Base-by-base conservation (phyloP, 257 asterid species). In the Euphrasia confusa region DNA sequence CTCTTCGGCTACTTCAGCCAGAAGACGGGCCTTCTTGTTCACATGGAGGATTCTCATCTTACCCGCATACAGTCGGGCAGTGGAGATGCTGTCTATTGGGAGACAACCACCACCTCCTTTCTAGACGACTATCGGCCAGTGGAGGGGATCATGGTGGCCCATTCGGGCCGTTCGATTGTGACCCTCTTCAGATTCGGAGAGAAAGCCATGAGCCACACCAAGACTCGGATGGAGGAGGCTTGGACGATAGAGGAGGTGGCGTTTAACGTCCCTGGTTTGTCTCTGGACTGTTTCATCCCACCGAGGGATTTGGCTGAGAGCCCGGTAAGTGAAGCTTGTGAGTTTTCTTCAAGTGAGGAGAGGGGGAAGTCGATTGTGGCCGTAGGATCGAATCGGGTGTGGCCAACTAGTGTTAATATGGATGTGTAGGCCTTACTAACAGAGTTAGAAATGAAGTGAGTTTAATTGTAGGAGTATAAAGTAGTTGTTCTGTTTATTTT, bases 171-270 rank as follows among this genome's bases (percentile, higher is more conserved):
- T 21, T 84, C 95, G 0, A 72, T 81, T 12, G 95, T 84, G 63
- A 86, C 94, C 17, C 89, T 89, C 11, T 89, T 86, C 72, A 81
- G 92, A 24, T 86, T 89, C n/a, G 94, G 97, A 5, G 97, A 89
- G 77, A 79, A 57, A 79, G 91, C 95, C 4, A 79, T 82, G 89
- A 89, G 95, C 77, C 97, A 89, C 75, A 75, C 94, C 0, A 89
- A 84, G 70, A 89, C 97, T 0, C 78, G 88, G 67, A 89, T 89
- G 97, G 97, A 86, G 71, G 97, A 89, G 76, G 91, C 81, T 12
- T 89, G 97, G 97, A 82, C 89, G 1, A 86, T 89, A 1, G 95
- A 86, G 54, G 97, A 89, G 80, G 95, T 84, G 1, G 94, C 94
- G 0, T 89, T 89, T 69, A 89, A 89, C 30, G 82, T 89, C 26